Conservation (phyloP, 2,329 filamentous ascomycete species). For the Fusarium setosum region DNA sequence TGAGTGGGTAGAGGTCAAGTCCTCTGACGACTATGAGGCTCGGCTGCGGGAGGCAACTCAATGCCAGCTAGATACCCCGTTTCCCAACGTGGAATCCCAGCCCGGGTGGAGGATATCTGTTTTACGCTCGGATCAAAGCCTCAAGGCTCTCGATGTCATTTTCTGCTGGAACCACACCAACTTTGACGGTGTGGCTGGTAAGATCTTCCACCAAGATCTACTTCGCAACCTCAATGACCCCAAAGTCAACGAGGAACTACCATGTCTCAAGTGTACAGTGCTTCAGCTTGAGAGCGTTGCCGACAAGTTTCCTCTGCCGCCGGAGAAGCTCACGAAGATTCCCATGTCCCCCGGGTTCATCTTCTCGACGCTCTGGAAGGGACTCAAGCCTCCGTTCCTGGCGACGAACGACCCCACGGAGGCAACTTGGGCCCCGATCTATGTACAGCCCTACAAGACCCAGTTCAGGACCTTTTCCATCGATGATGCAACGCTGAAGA, state of each 20-base stretch:
- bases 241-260: neutral
- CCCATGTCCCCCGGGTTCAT: constrained; percentile 30
- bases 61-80: constrained; percentile 33
- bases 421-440: constrained; percentile 42
- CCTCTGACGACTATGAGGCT: neutral
- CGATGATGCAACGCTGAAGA: constrained; percentile 20
- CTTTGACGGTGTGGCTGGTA: constrained; percentile 45
- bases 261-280: neutral
- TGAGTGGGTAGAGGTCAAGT: constrained; percentile 20
- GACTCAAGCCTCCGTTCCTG: constrained; percentile 26
- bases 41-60: constrained; percentile 8
- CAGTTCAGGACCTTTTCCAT: constrained; percentile 34
- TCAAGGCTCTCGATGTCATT: constrained; percentile 37
- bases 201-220: constrained; percentile 46
- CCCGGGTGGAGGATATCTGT: constrained; percentile 43
- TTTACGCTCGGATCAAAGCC: constrained; percentile 11
- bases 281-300: constrained; percentile 16
- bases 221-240: constrained; percentile 40
- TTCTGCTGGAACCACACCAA: constrained; percentile 44
- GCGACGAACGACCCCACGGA: constrained; percentile 14
- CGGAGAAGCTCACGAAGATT: constrained; percentile 37
- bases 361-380: constrained; percentile 30
- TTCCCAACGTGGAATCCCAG: constrained; percentile 31
- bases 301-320: constrained; percentile 36
- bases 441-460: constrained; percentile 29